A percentile compares a stretch with the other conserved stretches of the same genome.
Conservation (phyloP, 2,329 filamentous ascomycete species). For the Leptodontidium sp. region DNA sequence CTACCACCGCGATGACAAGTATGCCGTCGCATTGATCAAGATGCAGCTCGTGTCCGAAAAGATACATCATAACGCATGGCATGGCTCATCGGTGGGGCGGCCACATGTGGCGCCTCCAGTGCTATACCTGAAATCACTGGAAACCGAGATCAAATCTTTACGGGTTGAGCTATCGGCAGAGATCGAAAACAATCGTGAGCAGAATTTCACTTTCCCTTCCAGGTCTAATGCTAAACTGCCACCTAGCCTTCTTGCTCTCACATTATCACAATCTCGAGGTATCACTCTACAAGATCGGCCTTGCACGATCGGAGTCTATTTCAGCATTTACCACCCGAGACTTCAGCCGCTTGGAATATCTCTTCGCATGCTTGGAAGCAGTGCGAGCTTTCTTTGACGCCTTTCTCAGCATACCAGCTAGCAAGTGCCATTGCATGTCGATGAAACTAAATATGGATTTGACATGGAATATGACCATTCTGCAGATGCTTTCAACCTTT, state of each 20-base stretch:
- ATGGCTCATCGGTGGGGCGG: background rate
- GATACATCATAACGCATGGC: slow-evolving; percentile 32
- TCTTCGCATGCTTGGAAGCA: slow-evolving; percentile 32
- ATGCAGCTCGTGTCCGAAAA: slow-evolving; percentile 29
- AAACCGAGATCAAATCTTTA: slow-evolving; percentile 27
- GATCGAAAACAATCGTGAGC: slow-evolving; percentile 28
- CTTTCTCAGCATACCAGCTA: slow-evolving; percentile 24
- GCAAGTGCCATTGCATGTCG: slow-evolving; percentile 28
- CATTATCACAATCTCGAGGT: slow-evolving; percentile 23
- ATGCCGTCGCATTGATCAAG: slow-evolving; percentile 23
- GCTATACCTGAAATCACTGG: slow-evolving; percentile 30
- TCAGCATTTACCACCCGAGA: slow-evolving; percentile 15
- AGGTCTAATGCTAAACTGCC: background rate
- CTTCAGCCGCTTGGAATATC: slow-evolving; percentile 34
- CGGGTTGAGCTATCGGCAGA: slow-evolving; percentile 9
- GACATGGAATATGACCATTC: slow-evolving; percentile 46
- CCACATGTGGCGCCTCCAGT: slow-evolving; percentile 20
- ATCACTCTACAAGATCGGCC: slow-evolving; percentile 32
- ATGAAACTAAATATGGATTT: slow-evolving; percentile 43
- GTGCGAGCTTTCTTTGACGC: slow-evolving; percentile 31
- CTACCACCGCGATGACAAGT: slow-evolving; percentile 21
- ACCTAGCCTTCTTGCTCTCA: slow-evolving; percentile 16
- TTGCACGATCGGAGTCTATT: slow-evolving; percentile 26
- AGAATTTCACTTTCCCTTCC: background rate
- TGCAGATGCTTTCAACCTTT: slow-evolving; percentile 50